A percentile compares a stretch with the other conserved stretches of the same genome.
These are phyloP conservation scores for Argentina anserina DNA, from an alignment of 306 rosid species.

Conservation along the genomic window DNA sequence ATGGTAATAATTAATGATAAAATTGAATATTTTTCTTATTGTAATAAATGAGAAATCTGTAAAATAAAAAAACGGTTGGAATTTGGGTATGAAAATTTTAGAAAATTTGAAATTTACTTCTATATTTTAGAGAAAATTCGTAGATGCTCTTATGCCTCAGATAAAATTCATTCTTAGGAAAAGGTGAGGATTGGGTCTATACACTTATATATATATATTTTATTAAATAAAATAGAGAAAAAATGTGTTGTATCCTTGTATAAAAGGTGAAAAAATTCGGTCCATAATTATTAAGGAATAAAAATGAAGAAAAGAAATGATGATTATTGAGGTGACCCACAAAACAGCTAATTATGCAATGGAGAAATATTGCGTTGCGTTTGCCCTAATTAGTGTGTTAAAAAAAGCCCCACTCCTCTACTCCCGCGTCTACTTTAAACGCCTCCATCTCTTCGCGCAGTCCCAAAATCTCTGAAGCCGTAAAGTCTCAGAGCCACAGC, in stretches of 20 bases:
- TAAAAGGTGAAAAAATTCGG: background rate
- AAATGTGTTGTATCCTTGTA: background rate
- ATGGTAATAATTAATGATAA: too few relatives aligned
- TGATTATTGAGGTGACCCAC: constrained; percentile 12
- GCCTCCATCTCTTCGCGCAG: background rate
- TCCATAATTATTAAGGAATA: background rate
- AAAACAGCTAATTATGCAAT: constrained; percentile 12
- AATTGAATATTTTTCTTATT: too few relatives aligned
- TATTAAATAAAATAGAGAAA: background rate
- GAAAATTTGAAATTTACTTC: too few relatives aligned
- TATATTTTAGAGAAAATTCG: too few relatives aligned
- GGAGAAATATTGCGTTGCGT: background rate
- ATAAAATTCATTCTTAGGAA: background rate
- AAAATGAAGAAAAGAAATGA: background rate
- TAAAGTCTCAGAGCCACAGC: background rate
- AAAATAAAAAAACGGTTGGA: too few relatives aligned
- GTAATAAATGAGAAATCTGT: too few relatives aligned
- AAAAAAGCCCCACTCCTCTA: constrained; percentile 1
- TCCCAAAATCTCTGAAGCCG: background rate
- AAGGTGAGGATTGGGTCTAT: background rate
- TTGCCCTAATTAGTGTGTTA: background rate
- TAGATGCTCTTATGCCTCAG: too few relatives aligned
- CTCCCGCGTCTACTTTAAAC: constrained; percentile 11
- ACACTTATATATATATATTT: background rate
- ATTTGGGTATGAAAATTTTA: too few relatives aligned